A percentile compares a stretch with the other conserved stretches of the same genome.
Conservation (phyloP, 352 stramenopile genomes). For the Phytophthora pseudosyringae region DNA sequence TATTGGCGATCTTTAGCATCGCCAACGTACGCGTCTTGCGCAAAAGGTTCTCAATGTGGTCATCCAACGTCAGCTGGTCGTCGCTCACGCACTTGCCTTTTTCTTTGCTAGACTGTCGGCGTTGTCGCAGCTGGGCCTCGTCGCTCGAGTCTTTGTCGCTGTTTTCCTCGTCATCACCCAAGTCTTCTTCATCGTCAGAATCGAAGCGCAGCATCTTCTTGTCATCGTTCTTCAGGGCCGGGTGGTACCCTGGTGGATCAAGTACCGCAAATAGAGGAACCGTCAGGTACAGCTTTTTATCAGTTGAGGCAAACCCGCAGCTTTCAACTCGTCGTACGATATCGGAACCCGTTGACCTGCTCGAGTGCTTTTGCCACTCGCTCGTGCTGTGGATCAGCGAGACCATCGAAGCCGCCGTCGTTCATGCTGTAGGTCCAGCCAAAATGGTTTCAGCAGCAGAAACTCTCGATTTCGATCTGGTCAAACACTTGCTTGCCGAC, state of each 20-base stretch:
- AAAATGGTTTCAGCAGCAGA: slow-evolving; percentile 1
- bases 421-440: slow-evolving; percentile 18
- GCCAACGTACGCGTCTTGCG: slow-evolving; percentile 68
- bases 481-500: not conserved
- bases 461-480: not conserved
- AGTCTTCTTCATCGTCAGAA: slow-evolving; percentile 49
- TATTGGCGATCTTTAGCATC: slow-evolving; percentile 77
- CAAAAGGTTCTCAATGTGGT: slow-evolving; percentile 75
- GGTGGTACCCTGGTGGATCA: slow-evolving; percentile 52
- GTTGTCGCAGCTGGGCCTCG: slow-evolving; percentile 12
- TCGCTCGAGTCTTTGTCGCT: slow-evolving; percentile 6
- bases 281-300: slow-evolving; percentile 1
- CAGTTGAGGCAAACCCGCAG: not conserved
- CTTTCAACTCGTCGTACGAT: slow-evolving; percentile 44
- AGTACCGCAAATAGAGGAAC: slow-evolving; percentile 2
- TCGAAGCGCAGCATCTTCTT: slow-evolving; percentile 57
- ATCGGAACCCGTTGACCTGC: slow-evolving; percentile 73
- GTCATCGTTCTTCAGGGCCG: slow-evolving; percentile 38
- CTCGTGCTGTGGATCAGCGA: slow-evolving; percentile 52
- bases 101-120: slow-evolving; percentile 6
- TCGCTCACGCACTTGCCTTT: slow-evolving; percentile 2
- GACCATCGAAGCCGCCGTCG: slow-evolving; percentile 19
- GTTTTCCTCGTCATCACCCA: slow-evolving; percentile 10
- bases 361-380: slow-evolving; percentile 69
- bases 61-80: slow-evolving; percentile 52